Percentiles rank a stretch among this genome's conserved stretches.
Evolutionary conservation across 202 grass and related monocot species (phyloP).

Genomic region (Zizania palustris): DNA sequence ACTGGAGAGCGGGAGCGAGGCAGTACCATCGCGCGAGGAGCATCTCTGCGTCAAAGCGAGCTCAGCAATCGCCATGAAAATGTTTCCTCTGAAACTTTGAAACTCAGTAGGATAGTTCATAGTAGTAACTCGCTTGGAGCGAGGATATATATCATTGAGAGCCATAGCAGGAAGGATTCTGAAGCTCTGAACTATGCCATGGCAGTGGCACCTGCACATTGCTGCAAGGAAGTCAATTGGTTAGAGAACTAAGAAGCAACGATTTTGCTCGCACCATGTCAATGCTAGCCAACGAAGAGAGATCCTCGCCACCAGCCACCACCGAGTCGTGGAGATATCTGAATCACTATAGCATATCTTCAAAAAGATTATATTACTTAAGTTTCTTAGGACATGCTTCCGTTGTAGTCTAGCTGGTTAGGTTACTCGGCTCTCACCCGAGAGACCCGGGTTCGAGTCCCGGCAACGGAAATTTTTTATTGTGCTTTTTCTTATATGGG

Average conservation of each 20-base stretch:
- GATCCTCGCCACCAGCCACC: slow-evolving; percentile 44
- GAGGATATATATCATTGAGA: not conserved
- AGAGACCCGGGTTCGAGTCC: slow-evolving; percentile 88
- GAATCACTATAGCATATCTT: too few relatives aligned
- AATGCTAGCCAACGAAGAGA: slow-evolving; percentile 41
- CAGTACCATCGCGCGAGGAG: not conserved
- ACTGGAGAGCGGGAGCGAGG: not conserved
- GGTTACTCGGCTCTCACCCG: slow-evolving; percentile 93
- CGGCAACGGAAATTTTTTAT: slow-evolving; percentile 54
- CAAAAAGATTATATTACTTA: too few relatives aligned
- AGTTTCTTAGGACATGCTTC: not conserved
- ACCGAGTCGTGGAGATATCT: slow-evolving; percentile 21
- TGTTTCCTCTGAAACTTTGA: not conserved
- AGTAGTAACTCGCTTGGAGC: not conserved
- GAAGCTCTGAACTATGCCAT: not conserved
- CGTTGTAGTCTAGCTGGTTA: slow-evolving; percentile 89
- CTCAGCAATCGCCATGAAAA: not conserved
- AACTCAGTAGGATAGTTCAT: not conserved
- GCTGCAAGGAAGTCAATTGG: not conserved
- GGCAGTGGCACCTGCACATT: not conserved
- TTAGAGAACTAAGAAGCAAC: slow-evolving; percentile 5
- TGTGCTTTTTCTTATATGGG: too few relatives aligned
- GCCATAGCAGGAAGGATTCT: not conserved
- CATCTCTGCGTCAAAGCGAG: not conserved
- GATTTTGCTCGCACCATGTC: slow-evolving; percentile 36